These are phyloP conservation scores for Alternaria rosae DNA, from an alignment of 2,329 filamentous ascomycete genomes.

Conservation along the genomic window DNA sequence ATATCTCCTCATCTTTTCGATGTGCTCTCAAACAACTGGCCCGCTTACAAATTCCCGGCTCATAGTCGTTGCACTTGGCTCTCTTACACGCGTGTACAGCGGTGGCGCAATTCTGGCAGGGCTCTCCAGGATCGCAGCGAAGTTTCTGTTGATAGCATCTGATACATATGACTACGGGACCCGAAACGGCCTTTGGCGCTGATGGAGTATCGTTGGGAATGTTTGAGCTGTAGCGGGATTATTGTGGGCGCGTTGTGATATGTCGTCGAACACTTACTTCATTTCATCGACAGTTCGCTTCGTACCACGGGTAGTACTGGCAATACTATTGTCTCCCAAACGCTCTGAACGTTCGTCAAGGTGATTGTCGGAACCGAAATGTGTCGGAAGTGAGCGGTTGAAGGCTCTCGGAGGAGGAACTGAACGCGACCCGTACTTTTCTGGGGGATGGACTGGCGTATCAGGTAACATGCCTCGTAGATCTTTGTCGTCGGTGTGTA, in stretches of 20 bases:
- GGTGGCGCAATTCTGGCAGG: background rate
- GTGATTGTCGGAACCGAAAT: too few species aligned
- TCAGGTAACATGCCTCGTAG: background rate
- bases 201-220: too few species aligned
- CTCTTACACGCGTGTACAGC: too few species aligned
- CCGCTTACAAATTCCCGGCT: background rate
- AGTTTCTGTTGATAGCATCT: background rate
- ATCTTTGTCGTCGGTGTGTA: background rate
- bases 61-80: background rate
- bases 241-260: background rate
- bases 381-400: too few species aligned
- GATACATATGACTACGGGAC: background rate
- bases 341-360: too few species aligned
- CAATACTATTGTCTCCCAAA: too few species aligned
- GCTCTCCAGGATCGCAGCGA: background rate
- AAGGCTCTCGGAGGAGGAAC: too few species aligned
- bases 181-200: too few species aligned
- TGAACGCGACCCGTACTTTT: background rate
- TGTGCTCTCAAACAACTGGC: background rate
- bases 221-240: background rate
- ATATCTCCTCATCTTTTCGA: background rate
- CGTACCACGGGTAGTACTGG: too few species aligned
- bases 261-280: background rate
- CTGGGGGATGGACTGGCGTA: background rate
- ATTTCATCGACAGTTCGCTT: too few species aligned